Evolutionary conservation across 768 basidiomycete species (phyloP).

Genomic region (Suillus hirtellus): DNA sequence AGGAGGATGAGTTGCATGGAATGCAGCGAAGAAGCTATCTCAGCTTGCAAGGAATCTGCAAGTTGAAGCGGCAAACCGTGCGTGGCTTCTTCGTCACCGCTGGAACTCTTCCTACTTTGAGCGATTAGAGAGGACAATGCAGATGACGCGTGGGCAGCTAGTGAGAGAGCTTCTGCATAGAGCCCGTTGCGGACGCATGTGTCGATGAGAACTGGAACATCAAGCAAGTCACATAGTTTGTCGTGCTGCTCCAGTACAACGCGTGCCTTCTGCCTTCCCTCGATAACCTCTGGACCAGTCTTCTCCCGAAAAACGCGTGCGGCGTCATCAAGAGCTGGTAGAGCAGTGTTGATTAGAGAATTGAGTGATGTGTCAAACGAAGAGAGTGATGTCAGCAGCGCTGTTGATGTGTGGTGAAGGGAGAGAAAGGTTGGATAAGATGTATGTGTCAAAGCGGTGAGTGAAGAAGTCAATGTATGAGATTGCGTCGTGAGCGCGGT

Average conservation of each 20-base stretch:
- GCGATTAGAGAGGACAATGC: slow-evolving; percentile 43
- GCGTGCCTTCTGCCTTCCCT: slow-evolving; percentile 71
- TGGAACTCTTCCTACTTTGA: slow-evolving; percentile 35
- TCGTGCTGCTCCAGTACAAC: slow-evolving; percentile 94
- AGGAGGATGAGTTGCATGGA: slow-evolving; percentile 79
- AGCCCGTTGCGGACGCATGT: slow-evolving; percentile 92
- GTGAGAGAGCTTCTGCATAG: slow-evolving; percentile 88
- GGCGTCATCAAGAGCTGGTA: slow-evolving; percentile 77
- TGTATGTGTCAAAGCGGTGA: slow-evolving; percentile 86
- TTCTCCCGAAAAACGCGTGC: slow-evolving; percentile 70
- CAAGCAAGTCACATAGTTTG: slow-evolving; percentile 88
- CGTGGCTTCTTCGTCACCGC: background rate
- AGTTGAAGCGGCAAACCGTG: slow-evolving; percentile 23
- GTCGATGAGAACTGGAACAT: slow-evolving; percentile 87
- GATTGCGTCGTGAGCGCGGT: slow-evolving; percentile 77
- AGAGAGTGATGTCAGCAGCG: slow-evolving; percentile 69
- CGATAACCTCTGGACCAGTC: slow-evolving; percentile 68
- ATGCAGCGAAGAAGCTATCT: slow-evolving; percentile 64
- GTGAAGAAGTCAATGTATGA: slow-evolving; percentile 83
- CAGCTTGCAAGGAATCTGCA: slow-evolving; percentile 55
- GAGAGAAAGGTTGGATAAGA: slow-evolving; percentile 92
- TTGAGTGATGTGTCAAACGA: slow-evolving; percentile 76
- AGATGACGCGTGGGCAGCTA: slow-evolving; percentile 68
- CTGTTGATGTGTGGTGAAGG: slow-evolving; percentile 77
- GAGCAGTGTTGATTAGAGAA: slow-evolving; percentile 59